Evolutionary conservation across 2,329 filamentous ascomycete species (phyloP), one percentile per base, ranked within the genome.

Genomic region (Zalaria obscura): DNA sequence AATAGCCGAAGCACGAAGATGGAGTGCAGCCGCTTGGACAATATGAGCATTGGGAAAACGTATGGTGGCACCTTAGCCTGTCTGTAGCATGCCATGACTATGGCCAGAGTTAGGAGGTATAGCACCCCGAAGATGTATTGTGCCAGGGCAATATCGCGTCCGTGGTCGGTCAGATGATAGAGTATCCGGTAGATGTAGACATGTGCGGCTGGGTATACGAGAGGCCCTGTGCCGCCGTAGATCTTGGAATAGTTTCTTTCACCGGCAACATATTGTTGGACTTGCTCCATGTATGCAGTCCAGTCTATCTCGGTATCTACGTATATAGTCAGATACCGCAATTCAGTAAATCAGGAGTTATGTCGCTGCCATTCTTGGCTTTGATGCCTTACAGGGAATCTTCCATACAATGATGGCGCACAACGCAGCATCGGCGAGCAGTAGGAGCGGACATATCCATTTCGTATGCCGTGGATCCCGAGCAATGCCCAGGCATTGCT

Each of bases 271-370:
- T 82, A 91, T 52, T 88, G 78, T 34, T 73, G 65, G 36, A 96
- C 72, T 56, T 98, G 91, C 59, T 95, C 75, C 88, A 98, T 96
- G 62, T 98, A 98, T 0, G 91, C 86, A 45, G 73, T 74, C 89
- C 89, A 98, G 64, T 98, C 91, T 55, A 98, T 98, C 62, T 98
- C 91, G 35, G 91, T 98, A 59, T 98, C 91, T 84, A 50, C 35
- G 25, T 43, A 11, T 35, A 32, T 32, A 3, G 34, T 41, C 25
- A 47, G 44, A 34, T 25, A 31, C 38, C 27, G 4, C 5, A 37
- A 25, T 41, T 31, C 40, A 9, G n/a, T n/a, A n/a, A n/a, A n/a
- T 18, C 18, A 18, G 18, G 2, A 18, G 18, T 18, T 18, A 18
- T 18, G 2, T 18, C 2, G 18, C 18, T 18, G 18, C 18, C 18